Percentiles rank a stretch among this genome's conserved stretches.
phyloP scores from a whole-genome alignment of 768 basidiomycete genomes.

The Hypholoma fasciculare region DNA sequence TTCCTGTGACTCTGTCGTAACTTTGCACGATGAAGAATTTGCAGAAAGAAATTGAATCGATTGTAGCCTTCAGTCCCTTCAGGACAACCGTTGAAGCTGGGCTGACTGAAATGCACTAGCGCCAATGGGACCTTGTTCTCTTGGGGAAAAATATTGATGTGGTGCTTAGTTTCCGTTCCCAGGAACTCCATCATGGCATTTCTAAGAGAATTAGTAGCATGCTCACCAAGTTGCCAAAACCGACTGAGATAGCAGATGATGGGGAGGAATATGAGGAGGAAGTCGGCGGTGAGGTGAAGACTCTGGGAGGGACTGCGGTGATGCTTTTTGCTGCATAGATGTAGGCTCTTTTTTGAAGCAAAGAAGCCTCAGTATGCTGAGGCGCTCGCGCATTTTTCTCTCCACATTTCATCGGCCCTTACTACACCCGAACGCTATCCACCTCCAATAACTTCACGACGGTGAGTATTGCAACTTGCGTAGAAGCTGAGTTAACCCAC shows the following conservation, averaged over 20 bases:
- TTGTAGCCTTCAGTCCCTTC: slow-evolving; percentile 34
- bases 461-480: too few relatives aligned
- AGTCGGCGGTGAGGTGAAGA: slow-evolving; percentile 37
- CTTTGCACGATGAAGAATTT: slow-evolving; percentile 40
- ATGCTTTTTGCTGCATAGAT: slow-evolving; percentile 19
- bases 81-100: slow-evolving; percentile 12
- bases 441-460: too few relatives aligned
- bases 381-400: too few relatives aligned
- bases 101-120: slow-evolving; percentile 12
- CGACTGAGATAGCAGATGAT: slow-evolving; percentile 40
- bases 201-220: slow-evolving; percentile 56
- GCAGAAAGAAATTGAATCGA: slow-evolving; percentile 28
- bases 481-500: too few relatives aligned
- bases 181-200: slow-evolving; percentile 42
- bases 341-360: slow-evolving; percentile 18
- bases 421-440: too few relatives aligned
- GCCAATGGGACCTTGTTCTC: neutral
- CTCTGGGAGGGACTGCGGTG: slow-evolving; percentile 19
- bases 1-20: slow-evolving; percentile 22
- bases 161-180: slow-evolving; percentile 28
- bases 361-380: slow-evolving; percentile 17
- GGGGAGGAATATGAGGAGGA: slow-evolving; percentile 57
- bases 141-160: slow-evolving; percentile 18
- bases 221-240: slow-evolving; percentile 45
- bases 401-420: too few relatives aligned